Evolutionary conservation across 495 filamentous ascomycete species (phyloP), one percentile per base, ranked within the genome.

Genomic region (Pseudoneurospora amorphoporcata): DNA sequence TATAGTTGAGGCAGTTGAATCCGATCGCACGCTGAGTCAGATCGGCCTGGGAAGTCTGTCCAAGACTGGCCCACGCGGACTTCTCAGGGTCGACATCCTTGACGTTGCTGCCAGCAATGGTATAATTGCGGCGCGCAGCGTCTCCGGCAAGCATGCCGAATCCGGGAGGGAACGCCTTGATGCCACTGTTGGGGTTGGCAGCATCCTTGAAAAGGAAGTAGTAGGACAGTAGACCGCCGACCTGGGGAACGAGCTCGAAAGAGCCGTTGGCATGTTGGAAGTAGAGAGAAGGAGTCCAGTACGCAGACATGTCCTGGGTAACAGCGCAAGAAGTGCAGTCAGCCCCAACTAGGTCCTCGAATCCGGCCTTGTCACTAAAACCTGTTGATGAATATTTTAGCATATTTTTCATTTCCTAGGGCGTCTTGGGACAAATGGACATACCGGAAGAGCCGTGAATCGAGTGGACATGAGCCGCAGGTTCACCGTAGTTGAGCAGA

Each of bases 91-190:
- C 92, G 14, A 89, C 87, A 41, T 90, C 75, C 39, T 73, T 74
- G 35, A 76, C 76, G 69, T 80, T 84, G 6, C 43, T 41, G 3
- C 76, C 77, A 1, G 88, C 87, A 72, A 90, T 87, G 3, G 88
- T 87, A 82, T 92, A 95, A 80, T 91, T 91, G 72, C 94, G 92
- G 58, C 85, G 84, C 8, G 78, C 78, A 69, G 77, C 84, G 79
- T 94, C 88, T 19, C 95, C 95, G 69, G 94, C 91, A 72, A 98
- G 83, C 92, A 97, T 95, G 61, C 89, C 88, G 84, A 98, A 97
- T 61, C 87, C 85, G 2, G 84, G 75, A 0, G 94, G 95, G 82
- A 97, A 97, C 0, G 93, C 91, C 39, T 84, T 85, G 75, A 97
- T 84, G 3, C 39, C 40, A 4, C 39, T 53, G 35, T 89, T 85